These are phyloP conservation scores for Arthrobotrys sphaeroides DNA, from an alignment of 2,329 filamentous ascomycete species.

Conservation along the genomic window DNA sequence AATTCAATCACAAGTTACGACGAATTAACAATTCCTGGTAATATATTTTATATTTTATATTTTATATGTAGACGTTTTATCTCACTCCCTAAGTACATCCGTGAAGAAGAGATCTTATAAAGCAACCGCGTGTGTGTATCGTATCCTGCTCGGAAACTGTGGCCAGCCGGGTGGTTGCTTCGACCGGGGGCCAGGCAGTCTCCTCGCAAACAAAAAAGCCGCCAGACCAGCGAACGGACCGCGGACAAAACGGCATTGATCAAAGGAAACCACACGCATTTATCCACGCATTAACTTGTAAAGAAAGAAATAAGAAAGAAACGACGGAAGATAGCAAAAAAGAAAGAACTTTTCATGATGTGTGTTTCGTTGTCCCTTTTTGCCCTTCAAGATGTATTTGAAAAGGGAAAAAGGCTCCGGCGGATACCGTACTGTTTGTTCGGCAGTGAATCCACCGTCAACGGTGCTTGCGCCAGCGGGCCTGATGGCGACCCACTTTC, in stretches of 20 bases:
- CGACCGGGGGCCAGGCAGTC: neutral
- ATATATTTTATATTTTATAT: too few relatives aligned
- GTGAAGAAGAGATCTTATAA: neutral
- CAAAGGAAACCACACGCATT: neutral
- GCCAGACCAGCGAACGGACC: neutral
- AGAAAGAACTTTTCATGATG: conserved; percentile 5
- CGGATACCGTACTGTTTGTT: conserved; percentile 12
- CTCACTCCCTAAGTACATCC: conserved; percentile 1
- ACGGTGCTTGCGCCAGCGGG: conserved; percentile 25
- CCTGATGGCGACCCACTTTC: conserved; percentile 13
- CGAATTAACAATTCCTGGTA: too few relatives aligned
- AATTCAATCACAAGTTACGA: too few relatives aligned
- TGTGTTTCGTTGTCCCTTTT: neutral
- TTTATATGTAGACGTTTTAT: conserved; percentile 7
- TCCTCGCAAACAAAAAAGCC: neutral
- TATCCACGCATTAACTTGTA: neutral
- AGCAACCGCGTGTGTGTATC: neutral
- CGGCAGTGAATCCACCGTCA: conserved; percentile 23
- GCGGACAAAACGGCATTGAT: neutral
- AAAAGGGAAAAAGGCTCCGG: conserved; percentile 7
- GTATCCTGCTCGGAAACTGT: conserved; percentile 5
- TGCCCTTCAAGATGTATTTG: neutral
- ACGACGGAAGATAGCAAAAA: too few relatives aligned
- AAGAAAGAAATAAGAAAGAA: neutral
- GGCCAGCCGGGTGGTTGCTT: conserved; percentile 15